phyloP scores from a whole-genome alignment of 2,329 filamentous ascomycete genomes.

The Neurospora sp. region DNA sequence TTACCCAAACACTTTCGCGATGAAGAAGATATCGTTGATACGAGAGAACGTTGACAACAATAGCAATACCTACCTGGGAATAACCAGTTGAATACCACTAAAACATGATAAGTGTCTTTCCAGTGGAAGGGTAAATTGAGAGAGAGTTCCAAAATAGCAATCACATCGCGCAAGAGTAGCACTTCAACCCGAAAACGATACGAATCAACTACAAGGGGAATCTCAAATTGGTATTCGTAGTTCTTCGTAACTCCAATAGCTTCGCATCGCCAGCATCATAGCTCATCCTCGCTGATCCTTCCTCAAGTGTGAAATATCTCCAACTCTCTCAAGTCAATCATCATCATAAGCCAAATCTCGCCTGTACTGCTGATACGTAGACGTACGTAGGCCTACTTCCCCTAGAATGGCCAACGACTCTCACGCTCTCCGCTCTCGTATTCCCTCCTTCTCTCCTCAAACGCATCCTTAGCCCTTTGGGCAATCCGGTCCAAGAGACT shows the following conservation, averaged over 20 bases:
- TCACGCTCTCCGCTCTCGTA: background rate
- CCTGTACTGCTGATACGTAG: too few species aligned
- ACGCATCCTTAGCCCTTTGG: conserved; percentile 13
- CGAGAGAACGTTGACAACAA: too few species aligned
- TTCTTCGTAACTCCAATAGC: background rate
- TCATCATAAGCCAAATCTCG: too few species aligned
- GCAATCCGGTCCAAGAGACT: conserved; percentile 15
- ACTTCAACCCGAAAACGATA: background rate
- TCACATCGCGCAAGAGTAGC: background rate
- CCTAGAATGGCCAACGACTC: background rate
- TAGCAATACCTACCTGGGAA: too few species aligned
- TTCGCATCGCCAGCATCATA: background rate
- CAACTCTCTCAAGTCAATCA: background rate
- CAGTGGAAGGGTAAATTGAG: too few species aligned
- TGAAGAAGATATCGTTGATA: too few species aligned
- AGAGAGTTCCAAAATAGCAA: background rate
- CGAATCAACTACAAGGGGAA: background rate
- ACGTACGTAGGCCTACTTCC: background rate
- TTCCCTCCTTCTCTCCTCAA: conserved; percentile 12
- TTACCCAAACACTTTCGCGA: too few species aligned
- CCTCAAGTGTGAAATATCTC: background rate
- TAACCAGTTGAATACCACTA: too few species aligned
- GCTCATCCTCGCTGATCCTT: background rate
- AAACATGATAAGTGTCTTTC: too few species aligned
- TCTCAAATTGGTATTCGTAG: background rate